Evolutionary conservation across 345 rosid species (phyloP).

Genomic region (Ceriops zippeliana): DNA sequence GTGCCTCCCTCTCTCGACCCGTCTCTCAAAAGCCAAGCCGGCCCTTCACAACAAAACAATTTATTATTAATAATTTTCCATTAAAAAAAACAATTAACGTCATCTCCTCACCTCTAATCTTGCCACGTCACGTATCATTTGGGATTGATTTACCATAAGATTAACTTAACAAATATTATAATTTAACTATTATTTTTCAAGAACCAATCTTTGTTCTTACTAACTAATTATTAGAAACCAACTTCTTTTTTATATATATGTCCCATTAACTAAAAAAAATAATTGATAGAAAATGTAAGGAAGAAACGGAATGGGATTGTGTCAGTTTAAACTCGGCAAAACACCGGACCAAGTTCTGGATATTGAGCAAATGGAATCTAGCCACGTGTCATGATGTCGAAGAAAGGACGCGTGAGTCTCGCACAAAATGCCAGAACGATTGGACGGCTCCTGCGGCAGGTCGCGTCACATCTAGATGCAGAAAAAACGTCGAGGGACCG

Average conservation of each 20-base stretch:
- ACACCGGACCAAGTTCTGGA: neutral
- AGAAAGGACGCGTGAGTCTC: constrained; percentile 11
- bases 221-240: too few species aligned
- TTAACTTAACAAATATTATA: too few species aligned
- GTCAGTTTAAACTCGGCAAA: neutral
- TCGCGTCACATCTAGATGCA: too few species aligned
- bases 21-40: neutral
- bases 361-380: neutral
- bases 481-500: too few species aligned
- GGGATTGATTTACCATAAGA: too few species aligned
- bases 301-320: neutral
- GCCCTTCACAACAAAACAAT: neutral
- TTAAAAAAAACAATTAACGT: too few species aligned
- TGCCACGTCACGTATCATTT: neutral
- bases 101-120: too few species aligned
- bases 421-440: neutral
- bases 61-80: neutral
- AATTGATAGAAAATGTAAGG: too few species aligned
- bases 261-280: too few species aligned
- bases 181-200: too few species aligned
- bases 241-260: too few species aligned
- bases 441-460: neutral
- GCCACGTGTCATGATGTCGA: constrained; percentile 11
- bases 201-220: too few species aligned
- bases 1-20: neutral